phyloP scores from a whole-genome alignment of 306 rosid species.

The Carpinus viminea region DNA sequence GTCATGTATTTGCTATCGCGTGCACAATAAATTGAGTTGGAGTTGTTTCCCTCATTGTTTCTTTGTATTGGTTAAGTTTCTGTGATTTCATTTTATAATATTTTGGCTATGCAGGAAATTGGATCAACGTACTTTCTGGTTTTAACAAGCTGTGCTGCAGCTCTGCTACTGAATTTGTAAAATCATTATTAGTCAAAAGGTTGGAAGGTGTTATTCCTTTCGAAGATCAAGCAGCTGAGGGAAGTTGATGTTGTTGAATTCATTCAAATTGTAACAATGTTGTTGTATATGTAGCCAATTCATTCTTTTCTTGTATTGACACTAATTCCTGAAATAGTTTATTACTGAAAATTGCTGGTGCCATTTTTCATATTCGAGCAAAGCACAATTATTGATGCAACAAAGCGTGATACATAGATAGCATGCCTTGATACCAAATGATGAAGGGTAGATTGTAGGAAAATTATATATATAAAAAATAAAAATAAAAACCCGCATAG shows the following conservation, averaged over 20 bases:
- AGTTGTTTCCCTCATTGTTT: neutral
- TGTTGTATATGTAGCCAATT: slow-evolving; percentile 24
- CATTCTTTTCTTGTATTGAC: slow-evolving; percentile 11
- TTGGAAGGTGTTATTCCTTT: slow-evolving; percentile 12
- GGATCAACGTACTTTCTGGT: slow-evolving; percentile 53
- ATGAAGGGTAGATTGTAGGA: no score
- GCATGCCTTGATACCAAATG: no score
- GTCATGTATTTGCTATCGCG: no score
- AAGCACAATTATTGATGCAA: neutral
- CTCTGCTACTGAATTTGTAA: slow-evolving; percentile 45
- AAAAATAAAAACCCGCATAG: no score
- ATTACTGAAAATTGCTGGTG: slow-evolving; percentile 13
- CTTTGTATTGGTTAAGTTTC: neutral
- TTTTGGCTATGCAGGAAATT: slow-evolving; percentile 43
- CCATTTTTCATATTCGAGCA: slow-evolving; percentile 17
- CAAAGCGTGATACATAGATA: neutral
- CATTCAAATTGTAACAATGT: neutral
- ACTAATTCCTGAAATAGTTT: slow-evolving; percentile 1
- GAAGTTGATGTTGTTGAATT: slow-evolving; percentile 19
- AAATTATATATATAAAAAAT: no score
- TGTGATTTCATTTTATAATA: neutral
- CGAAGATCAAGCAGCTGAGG: slow-evolving; percentile 30
- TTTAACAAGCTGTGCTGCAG: slow-evolving; percentile 45
- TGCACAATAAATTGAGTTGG: no score
- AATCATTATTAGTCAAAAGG: slow-evolving; percentile 22